Evolutionary conservation across 2,329 filamentous ascomycete genomes (phyloP).

Genomic region (Exophiala phaeomuriformis): DNA sequence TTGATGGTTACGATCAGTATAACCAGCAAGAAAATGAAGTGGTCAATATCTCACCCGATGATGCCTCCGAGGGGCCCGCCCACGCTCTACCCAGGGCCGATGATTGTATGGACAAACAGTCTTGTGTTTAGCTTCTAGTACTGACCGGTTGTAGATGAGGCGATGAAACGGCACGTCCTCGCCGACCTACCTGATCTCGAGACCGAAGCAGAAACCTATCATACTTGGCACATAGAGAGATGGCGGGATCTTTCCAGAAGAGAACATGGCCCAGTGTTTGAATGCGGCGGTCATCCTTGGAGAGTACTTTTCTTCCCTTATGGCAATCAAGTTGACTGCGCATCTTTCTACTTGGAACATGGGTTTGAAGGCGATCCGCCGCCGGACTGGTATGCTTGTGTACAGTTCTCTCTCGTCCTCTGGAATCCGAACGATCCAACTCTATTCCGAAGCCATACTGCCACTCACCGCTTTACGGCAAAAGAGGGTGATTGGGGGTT

Average conservation of each 20-base stretch:
- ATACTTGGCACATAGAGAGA: constrained; percentile 82
- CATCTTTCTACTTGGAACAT: constrained; percentile 89
- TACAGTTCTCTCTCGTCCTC: constrained; percentile 87
- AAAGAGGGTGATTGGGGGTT: constrained; percentile 99
- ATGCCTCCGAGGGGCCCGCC: constrained; percentile 50
- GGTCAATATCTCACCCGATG: constrained; percentile 55
- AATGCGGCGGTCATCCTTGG: constrained; percentile 85
- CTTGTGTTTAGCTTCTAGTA: constrained; percentile 1
- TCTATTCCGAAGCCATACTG: constrained; percentile 66
- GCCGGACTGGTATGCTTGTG: constrained; percentile 92
- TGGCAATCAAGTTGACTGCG: constrained; percentile 88
- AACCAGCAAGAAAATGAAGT: constrained; percentile 57
- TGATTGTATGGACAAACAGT: constrained; percentile 43
- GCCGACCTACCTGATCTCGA: constrained; percentile 72
- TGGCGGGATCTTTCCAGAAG: constrained; percentile 72
- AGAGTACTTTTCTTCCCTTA: constrained; percentile 91
- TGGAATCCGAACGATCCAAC: constrained; percentile 93
- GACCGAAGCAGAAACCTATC: constrained; percentile 63
- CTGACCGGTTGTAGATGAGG: constrained; percentile 54
- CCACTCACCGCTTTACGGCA: constrained; percentile 92
- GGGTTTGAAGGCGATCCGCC: constrained; percentile 72
- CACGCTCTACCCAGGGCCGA: constrained; percentile 50
- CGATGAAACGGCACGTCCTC: constrained; percentile 75
- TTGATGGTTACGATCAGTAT: constrained; percentile 51
- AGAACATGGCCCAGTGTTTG: constrained; percentile 80